Base-by-base conservation (phyloP, 1,284 basidiomycete species). In the Flammula alnicola region DNA sequence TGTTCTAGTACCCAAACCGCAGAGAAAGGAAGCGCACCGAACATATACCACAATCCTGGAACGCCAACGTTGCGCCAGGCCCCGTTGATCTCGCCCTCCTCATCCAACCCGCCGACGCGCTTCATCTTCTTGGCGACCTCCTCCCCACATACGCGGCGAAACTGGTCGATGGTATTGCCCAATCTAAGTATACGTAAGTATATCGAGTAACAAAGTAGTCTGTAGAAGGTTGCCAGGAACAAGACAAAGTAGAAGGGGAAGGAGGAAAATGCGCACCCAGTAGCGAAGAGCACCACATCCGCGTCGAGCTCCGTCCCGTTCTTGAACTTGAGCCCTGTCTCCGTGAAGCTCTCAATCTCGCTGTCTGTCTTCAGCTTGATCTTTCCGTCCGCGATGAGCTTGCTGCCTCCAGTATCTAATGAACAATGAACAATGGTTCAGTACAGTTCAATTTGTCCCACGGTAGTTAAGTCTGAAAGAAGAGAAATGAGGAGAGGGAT, bases 291-390 rank as follows among this genome's bases (percentile, higher is more conserved):
- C 19, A 91, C 79, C 11, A 87, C 77, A 62, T 92, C 88, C 10
- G 83, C 86, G 8, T 79, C 67, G 23, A 90, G 63, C 53, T 78
- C 77, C 20, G 75, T 80, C 6, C 86, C 86, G 54, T 91, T 77
- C 48, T 79, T 78, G 57, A 91, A 91, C 39, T 73, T 74, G 8
- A 91, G 60, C 0, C 80, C 80, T 5, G 66, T 76, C 55, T 79
- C 73, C 0, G 78, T 84, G 60, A 82, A 84, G 32, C 66, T 62
- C 47, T 77, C 32, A 20, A 63, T 71, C 52, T 86, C 78, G 36
- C 73, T 76, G 44, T 84, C 84, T 58, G 77, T 83, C 67, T 90
- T 88, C 40, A 91, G 68, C 63, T 88, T 88, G 68, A 92, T 89
- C 60, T 86, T 83, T 16, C 84, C 81, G 49, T 88, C 83, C 22